Base-by-base conservation (phyloP, 495 filamentous ascomycete genomes). In the Penicillium crystallinum region DNA sequence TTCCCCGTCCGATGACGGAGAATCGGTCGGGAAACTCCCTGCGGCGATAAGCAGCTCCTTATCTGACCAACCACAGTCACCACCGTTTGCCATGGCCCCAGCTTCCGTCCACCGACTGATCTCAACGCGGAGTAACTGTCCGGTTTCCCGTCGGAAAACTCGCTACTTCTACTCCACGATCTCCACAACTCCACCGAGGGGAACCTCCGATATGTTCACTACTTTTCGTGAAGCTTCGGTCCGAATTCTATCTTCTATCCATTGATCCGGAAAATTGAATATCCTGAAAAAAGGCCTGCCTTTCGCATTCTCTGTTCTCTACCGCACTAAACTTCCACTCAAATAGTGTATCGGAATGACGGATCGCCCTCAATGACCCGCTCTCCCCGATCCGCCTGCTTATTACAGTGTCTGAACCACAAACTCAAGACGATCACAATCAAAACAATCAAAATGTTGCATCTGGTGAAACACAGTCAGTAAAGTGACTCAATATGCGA, bases 391-490 rank as follows among this genome's bases (percentile, higher is more conserved):
- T 67, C 66, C 3, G 71, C 71, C 51, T 69, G 63, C 48, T 53
- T 58, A 54, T 76, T 76, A 36, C 59, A 63, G 36, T 40, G 39
- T 29, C 59, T 40, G 54, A 77, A 75, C 59, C 68, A 70, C 31
- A 68, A 1, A 45, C 62, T 71, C 53, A 74, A 37, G 0, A 36
- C 37, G 7, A 48, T 19, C 0, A 71, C 69, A 42, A 71, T 53
- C 2, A 78, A 4, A 33, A 81, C 56, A 22, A 77, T 69, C 30
- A 80, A 44, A 22, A 62, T 62, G 54, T 75, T 75, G 42, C 71
- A 74, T 6, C 70, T 73, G 36, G n/a, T 38, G 7, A 21, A 35
- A 34, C 17, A 18, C 18, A 39, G 41, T 60, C 35, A 62, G 59
- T 49, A 43, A 5, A 31, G 43, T 3, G 25, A 11, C 10, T 31